These are phyloP conservation scores for Pulveroboletus sp. DNA, from an alignment of 1,284 basidiomycete species.

Conservation along the genomic window DNA sequence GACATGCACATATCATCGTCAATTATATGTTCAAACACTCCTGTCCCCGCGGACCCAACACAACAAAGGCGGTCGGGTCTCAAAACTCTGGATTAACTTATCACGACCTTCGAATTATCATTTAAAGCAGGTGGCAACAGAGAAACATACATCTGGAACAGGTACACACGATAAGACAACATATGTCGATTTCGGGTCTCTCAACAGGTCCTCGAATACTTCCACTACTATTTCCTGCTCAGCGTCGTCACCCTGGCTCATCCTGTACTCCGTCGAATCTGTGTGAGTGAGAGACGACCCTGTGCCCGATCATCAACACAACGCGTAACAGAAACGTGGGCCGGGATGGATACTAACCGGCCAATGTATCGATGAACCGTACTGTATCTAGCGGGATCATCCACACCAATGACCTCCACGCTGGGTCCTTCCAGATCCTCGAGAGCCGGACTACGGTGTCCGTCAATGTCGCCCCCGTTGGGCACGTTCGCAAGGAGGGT, in stretches of 20 bases:
- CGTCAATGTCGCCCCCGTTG: not conserved
- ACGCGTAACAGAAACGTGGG: not conserved
- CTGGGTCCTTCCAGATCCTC: slow-evolving; percentile 5
- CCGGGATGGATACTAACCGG: slow-evolving; percentile 7
- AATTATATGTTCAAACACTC: too few relatives aligned
- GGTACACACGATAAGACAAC: too few relatives aligned
- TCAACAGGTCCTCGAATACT: too few relatives aligned
- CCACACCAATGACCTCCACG: not conserved
- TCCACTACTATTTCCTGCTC: too few relatives aligned
- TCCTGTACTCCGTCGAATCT: not conserved
- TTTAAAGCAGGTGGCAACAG: too few relatives aligned
- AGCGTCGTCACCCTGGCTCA: not conserved
- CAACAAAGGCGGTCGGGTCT: too few relatives aligned
- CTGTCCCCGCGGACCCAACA: too few relatives aligned
- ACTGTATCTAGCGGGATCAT: slow-evolving; percentile 6
- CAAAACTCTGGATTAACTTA: too few relatives aligned
- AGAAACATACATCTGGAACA: too few relatives aligned
- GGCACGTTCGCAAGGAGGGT: not conserved
- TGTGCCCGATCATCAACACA: slow-evolving; percentile 3
- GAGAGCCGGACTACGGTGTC: slow-evolving; percentile 3
- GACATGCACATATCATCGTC: too few relatives aligned
- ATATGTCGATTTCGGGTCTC: too few relatives aligned
- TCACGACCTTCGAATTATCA: too few relatives aligned
- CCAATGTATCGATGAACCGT: slow-evolving; percentile 2
- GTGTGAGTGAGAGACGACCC: not conserved